These are phyloP conservation scores for Ascochyta rabiei DNA, from an alignment of 2,329 filamentous ascomycete species.

Conservation along the genomic window DNA sequence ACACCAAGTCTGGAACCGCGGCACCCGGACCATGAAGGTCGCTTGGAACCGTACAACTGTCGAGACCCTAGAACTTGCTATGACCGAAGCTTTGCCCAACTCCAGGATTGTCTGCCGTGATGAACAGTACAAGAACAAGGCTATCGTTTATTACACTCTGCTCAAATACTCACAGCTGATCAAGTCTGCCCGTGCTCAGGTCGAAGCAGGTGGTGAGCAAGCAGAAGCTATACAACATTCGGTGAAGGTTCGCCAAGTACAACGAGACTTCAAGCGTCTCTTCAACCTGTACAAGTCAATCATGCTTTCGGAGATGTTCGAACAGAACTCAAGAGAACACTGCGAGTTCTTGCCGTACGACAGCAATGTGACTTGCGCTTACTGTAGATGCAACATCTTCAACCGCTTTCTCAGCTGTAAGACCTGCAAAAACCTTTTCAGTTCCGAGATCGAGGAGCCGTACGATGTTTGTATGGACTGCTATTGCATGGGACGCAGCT, in stretches of 20 bases:
- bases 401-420: constrained; percentile 95
- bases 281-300: constrained; percentile 80
- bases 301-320: constrained; percentile 85
- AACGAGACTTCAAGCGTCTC: constrained; percentile 80
- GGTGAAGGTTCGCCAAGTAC: constrained; percentile 70
- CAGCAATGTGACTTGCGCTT: constrained; percentile 92
- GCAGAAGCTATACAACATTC: constrained; percentile 47
- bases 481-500: constrained; percentile 95
- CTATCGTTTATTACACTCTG: constrained; percentile 88
- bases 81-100: constrained; percentile 86
- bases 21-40: constrained; percentile 94
- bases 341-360: constrained; percentile 82
- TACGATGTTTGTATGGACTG: constrained; percentile 99
- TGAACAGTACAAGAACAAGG: constrained; percentile 98
- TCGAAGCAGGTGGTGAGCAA: constrained; percentile 52
- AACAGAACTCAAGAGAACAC: constrained; percentile 68
- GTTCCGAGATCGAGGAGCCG: constrained; percentile 76
- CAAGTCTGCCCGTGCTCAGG: constrained; percentile 63
- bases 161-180: constrained; percentile 73
- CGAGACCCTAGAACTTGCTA: constrained; percentile 84
- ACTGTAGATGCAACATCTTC: constrained; percentile 95
- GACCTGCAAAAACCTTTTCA: constrained; percentile 72
- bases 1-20: constrained; percentile 98
- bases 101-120: constrained; percentile 92
- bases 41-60: constrained; percentile 97